phyloP scores from a whole-genome alignment of 805 yeast genomes.

The Schizosaccharomyces japonicus region DNA sequence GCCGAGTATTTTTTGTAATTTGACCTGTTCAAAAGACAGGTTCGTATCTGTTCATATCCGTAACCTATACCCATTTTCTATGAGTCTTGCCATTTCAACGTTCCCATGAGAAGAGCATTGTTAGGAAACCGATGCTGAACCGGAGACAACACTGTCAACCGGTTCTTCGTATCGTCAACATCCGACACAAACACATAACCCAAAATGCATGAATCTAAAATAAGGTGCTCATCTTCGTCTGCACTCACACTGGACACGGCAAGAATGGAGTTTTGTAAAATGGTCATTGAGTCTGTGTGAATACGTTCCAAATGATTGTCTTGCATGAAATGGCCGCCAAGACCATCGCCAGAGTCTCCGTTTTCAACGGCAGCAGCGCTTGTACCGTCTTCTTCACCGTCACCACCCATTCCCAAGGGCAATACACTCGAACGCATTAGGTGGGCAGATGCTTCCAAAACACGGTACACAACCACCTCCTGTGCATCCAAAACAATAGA shows the following conservation, averaged over 20 bases:
- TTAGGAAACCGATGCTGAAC: constrained; percentile 70
- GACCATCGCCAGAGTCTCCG: neutral
- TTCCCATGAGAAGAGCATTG: constrained; percentile 49
- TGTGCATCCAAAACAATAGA: constrained; percentile 49
- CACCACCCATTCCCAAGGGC: constrained; percentile 18
- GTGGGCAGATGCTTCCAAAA: constrained; percentile 14
- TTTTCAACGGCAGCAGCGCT: constrained; percentile 12
- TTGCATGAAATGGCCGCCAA: neutral
- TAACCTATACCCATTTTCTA: too few species aligned
- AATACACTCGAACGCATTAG: constrained; percentile 13
- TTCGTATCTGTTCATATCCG: too few species aligned
- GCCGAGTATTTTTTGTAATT: too few species aligned
- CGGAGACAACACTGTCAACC: constrained; percentile 53
- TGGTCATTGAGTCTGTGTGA: constrained; percentile 18
- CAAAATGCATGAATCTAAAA: constrained; percentile 33
- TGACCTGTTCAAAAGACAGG: too few species aligned
- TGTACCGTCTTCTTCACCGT: constrained; percentile 9
- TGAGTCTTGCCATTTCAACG: constrained; percentile 63
- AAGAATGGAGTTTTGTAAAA: constrained; percentile 50
- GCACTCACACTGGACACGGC: constrained; percentile 34
- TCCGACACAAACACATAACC: constrained; percentile 28
- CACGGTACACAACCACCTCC: constrained; percentile 39
- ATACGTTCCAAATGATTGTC: constrained; percentile 2
- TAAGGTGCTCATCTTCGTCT: constrained; percentile 24
- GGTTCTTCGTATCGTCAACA: constrained; percentile 52